Evolutionary conservation across 345 rosid species (phyloP).

Genomic region (Eucalyptus leucophloia): DNA sequence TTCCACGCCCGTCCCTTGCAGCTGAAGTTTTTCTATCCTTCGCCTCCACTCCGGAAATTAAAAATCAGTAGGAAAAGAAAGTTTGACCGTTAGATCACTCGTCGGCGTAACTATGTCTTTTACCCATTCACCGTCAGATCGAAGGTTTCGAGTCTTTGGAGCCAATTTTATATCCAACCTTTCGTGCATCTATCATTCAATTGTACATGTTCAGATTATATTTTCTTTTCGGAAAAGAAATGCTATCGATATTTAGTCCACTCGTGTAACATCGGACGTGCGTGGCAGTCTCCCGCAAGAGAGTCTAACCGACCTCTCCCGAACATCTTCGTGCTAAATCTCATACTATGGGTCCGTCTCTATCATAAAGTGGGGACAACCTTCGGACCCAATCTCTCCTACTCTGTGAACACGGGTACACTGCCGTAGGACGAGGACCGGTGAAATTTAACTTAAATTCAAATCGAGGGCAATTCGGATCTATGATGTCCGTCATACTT

Average conservation of each 20-base stretch:
- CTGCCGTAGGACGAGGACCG: background rate
- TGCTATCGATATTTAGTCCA: background rate
- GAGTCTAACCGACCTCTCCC: background rate
- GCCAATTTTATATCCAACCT: background rate
- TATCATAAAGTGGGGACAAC: background rate
- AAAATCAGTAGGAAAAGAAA: background rate
- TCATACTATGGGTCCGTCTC: background rate
- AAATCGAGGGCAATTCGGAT: background rate
- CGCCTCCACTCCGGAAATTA: background rate
- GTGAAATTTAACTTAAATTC: background rate
- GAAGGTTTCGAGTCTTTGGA: background rate
- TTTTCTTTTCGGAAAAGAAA: background rate
- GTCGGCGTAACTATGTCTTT: background rate
- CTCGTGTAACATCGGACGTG: background rate
- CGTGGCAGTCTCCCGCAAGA: fast-evolving
- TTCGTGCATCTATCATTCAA: fast-evolving
- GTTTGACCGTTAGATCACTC: background rate
- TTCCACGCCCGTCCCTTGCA: background rate
- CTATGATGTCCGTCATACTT: background rate
- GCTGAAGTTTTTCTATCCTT: background rate
- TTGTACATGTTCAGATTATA: fast-evolving
- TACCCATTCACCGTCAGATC: background rate
- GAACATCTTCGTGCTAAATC: background rate
- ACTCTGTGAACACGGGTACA: background rate
- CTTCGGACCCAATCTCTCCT: background rate